Base-by-base conservation (phyloP, 441 rosid species). In the Omphalea diandra region DNA sequence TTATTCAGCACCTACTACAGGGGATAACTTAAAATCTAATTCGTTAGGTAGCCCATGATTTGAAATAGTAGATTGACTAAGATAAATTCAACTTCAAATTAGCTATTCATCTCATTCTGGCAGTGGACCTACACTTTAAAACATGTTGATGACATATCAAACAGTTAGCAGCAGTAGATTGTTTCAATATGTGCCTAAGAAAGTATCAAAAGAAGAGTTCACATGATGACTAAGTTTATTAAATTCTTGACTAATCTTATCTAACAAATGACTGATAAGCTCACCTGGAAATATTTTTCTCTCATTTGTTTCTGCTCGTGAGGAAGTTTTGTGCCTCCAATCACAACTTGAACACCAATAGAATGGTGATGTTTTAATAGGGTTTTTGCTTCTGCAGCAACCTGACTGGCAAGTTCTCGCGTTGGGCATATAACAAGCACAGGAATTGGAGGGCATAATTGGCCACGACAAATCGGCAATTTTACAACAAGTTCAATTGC, bases 371-470 rank as follows among this genome's bases (percentile, higher is more conserved):
- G 86, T 82, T 93, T 95, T 76, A 95, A 76, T 63, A 93, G 75
- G 56, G 75, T 85, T 7, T 84, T 86, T 66, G 95, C 98, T 87
- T 93, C 99, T 22, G 85, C 77, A 75, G 97, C 93, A 77, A 94
- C 96, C 82, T 95, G 99, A 81, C 60, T 78, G 36, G 99, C 97
- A 78, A 95, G 98, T 83, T 95, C 99, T 71, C 98, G 87, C 56
- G 98, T 95, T 69, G 99, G 98, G 76, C 98, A 93, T 14, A 93
- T 84, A 55, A 95, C 85, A 80, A 95, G 94, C 69, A 89, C 94
- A 72, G 81, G 69, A 81, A 95, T 86, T 35, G 96, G 97, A 31
- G 94, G 86, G n/a, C 85, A 84, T 77, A 85, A 89, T 66, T 79
- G 80, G 74, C 89, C 90, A 47, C 86, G 87, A 43, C 74, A 86